A percentile compares a stretch with the other conserved stretches of the same genome.
Conservation (phyloP, 2,329 filamentous ascomycete species). For the Penicillium sp. region DNA sequence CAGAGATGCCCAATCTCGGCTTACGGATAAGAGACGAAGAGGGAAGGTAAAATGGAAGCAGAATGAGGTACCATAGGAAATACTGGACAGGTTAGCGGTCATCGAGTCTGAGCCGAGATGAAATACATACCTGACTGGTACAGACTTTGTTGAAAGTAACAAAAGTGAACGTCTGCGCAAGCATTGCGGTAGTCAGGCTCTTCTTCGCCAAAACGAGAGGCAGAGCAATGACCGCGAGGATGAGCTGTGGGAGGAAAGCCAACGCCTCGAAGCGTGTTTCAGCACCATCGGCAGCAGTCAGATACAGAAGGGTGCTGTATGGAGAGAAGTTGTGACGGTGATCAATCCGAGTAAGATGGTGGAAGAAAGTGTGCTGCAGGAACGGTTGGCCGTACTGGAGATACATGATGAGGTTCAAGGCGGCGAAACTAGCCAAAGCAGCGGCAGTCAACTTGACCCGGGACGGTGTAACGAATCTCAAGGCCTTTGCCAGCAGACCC, state of each 20-base stretch:
- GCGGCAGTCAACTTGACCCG: constrained; percentile 45
- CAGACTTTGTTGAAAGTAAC: constrained; percentile 99
- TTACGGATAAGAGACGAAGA: constrained; percentile 65
- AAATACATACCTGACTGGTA: constrained; percentile 75
- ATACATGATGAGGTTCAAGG: constrained; percentile 77
- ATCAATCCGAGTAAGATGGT: constrained; percentile 89
- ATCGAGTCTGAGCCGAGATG: neutral
- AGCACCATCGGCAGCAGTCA: constrained; percentile 64
- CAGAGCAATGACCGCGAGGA: constrained; percentile 72
- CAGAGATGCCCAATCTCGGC: constrained; percentile 59
- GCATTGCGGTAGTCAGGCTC: constrained; percentile 76
- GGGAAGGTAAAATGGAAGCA: constrained; percentile 87
- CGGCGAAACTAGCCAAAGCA: constrained; percentile 69
- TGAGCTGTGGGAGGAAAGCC: constrained; percentile 83
- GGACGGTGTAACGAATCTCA: constrained; percentile 39
- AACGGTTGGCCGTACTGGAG: constrained; percentile 72
- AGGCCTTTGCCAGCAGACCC: constrained; percentile 15
- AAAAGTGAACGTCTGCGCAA: constrained; percentile 95
- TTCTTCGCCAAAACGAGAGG: constrained; percentile 73
- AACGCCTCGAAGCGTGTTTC: constrained; percentile 62
- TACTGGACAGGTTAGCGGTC: constrained; percentile 57
- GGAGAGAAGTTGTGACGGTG: constrained; percentile 98
- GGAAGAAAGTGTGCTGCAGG: constrained; percentile 82
- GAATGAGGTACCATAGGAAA: constrained; percentile 96
- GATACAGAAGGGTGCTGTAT: constrained; percentile 88